Percentiles rank a stretch among this genome's conserved stretches.
Conservation (phyloP, 768 basidiomycete species). For the Rhizopogon roseolus region DNA sequence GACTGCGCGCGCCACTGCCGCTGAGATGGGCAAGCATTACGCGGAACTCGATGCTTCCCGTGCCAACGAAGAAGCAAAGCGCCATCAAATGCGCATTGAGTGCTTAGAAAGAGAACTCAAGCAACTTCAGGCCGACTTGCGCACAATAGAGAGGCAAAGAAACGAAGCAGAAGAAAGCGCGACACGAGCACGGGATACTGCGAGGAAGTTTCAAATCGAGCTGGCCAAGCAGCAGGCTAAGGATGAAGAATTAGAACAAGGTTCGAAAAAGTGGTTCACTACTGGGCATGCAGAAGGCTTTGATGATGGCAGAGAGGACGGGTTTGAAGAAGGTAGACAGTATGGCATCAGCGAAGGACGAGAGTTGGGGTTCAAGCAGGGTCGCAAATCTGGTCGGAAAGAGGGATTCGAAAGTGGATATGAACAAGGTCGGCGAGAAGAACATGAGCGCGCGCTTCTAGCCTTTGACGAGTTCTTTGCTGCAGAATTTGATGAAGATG, state of each 20-base stretch:
- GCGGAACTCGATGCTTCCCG: conserved; percentile 35
- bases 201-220: conserved; percentile 37
- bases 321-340: conserved; percentile 36
- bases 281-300: conserved; percentile 44
- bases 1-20: conserved; percentile 29
- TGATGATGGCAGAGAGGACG: conserved; percentile 39
- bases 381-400: conserved; percentile 23
- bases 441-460: conserved; percentile 47
- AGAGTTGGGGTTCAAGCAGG: conserved; percentile 30
- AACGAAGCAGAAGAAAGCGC: conserved; percentile 40
- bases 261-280: conserved; percentile 40
- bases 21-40: conserved; percentile 38
- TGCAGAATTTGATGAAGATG: conserved; percentile 33
- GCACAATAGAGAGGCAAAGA: conserved; percentile 30
- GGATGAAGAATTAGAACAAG: conserved; percentile 40
- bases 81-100: conserved; percentile 44
- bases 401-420: conserved; percentile 31
- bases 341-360: conserved; percentile 33
- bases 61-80: conserved; percentile 41
- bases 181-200: conserved; percentile 37
- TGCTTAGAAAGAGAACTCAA: conserved; percentile 39
- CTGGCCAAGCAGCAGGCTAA: conserved; percentile 41
- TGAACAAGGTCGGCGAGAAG: conserved; percentile 39
- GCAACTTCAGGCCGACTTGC: conserved; percentile 25
- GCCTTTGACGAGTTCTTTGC: conserved; percentile 56